Percentiles rank a stretch among this genome's conserved stretches.
phyloP scores from a whole-genome alignment of 1,284 basidiomycete species.

The Ustilago nuda region DNA sequence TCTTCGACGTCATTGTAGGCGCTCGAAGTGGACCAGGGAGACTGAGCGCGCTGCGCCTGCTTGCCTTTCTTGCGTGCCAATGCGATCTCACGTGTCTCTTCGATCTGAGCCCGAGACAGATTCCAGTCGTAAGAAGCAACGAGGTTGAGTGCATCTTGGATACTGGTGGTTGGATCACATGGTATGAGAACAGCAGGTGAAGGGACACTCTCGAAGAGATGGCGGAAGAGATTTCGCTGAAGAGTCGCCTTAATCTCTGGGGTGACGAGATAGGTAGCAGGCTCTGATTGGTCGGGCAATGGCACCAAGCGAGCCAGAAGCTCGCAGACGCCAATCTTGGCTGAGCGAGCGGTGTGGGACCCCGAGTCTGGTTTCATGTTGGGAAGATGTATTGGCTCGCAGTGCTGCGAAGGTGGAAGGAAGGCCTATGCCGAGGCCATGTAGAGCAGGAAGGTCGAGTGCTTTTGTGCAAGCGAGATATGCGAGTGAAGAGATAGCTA shows the following conservation, averaged over 20 bases:
- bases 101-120: constrained; percentile 56
- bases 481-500: too few relatives aligned
- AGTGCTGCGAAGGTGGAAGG: background rate
- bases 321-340: constrained; percentile 39
- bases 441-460: background rate
- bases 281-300: constrained; percentile 27
- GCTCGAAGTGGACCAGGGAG: constrained; percentile 39
- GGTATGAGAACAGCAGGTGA: constrained; percentile 48
- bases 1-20: constrained; percentile 39
- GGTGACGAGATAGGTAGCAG: constrained; percentile 35
- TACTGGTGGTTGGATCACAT: constrained; percentile 36
- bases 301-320: constrained; percentile 39
- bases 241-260: constrained; percentile 26
- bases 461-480: too few relatives aligned
- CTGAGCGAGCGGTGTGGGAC: constrained; percentile 16
- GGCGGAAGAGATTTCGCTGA: constrained; percentile 30
- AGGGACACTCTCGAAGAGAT: constrained; percentile 39
- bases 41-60: constrained; percentile 42
- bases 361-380: constrained; percentile 32
- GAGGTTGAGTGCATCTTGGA: constrained; percentile 40
- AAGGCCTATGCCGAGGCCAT: background rate
- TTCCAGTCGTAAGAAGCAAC: constrained; percentile 53
- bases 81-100: constrained; percentile 44
- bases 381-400: background rate
- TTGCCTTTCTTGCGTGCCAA: constrained; percentile 53